Base-by-base conservation (phyloP, 2,329 filamentous ascomycete genomes). In the Cercospora berteroae region DNA sequence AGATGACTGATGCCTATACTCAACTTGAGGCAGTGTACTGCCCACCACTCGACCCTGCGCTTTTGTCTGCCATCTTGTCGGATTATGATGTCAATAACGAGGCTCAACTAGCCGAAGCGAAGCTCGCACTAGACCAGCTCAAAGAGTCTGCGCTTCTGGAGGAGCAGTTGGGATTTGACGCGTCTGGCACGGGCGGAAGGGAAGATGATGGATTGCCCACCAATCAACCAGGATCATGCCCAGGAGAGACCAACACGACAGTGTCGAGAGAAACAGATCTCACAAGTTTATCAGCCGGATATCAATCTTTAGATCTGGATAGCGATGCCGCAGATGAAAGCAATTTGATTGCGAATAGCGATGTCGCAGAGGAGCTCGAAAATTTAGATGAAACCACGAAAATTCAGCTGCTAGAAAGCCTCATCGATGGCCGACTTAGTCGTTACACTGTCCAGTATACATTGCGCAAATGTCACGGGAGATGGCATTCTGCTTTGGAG, bases 401-500 rank as follows among this genome's bases (percentile, higher is more conserved):
- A 76, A 80, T 89, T 42, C 74, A 79, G 7, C 81, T 87, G 60
- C 84, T 98, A 18, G 81, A 82, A 9, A 84, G 87, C 25, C 90
- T 95, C 77, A 96, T 97, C 73, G 87, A 89, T 0, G 86, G 84
- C 0, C 82, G 94, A 50, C 62, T 78, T 6, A 89, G 88, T 57
- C 81, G 81, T 0, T 87, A 88, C 58, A 89, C 91, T 50, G 84
- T 96, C 29, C 81, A 82, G 50, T 86, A 89, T 69, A 87, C 88
- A 0, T 79, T 97, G 60, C 87, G 86, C 71, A 91, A 92, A 74
- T 87, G 84, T 31, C 83, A 86, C 10, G 87, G 89, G 0, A 87
- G 92, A 71, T 86, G 91, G 44, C 86, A 89, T 66, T 83, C 84
- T 13, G 88, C 92, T 1, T 88, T 96, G 69, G 93, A 97, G 73